These are phyloP conservation scores for Colletotrichum tropicicola DNA, from an alignment of 2,329 filamentous ascomycete genomes.

Conservation along the genomic window DNA sequence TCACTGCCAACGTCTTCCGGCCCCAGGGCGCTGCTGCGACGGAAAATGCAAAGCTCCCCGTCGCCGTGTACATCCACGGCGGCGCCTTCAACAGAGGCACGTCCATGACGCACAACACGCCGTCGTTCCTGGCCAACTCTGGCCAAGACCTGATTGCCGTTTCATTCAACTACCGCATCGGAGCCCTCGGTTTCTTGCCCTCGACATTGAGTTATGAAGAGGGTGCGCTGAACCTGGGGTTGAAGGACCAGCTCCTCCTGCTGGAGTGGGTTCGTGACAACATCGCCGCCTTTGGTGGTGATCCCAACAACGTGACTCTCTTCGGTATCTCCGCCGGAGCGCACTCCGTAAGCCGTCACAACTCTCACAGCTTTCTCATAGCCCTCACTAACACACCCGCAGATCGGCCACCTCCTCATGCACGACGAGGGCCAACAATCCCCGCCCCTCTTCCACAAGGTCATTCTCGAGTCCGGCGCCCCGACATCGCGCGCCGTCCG, in stretches of 20 bases:
- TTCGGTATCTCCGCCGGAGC: slow-evolving; percentile 70
- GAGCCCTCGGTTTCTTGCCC: slow-evolving; percentile 74
- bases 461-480: slow-evolving; percentile 66
- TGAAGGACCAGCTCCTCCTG: slow-evolving; percentile 68
- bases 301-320: slow-evolving; percentile 65
- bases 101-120: slow-evolving; percentile 66
- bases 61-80: slow-evolving; percentile 71
- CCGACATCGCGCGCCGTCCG: slow-evolving; percentile 64
- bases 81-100: slow-evolving; percentile 68
- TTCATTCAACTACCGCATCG: slow-evolving; percentile 71
- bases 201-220: slow-evolving; percentile 60
- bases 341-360: slow-evolving; percentile 57
- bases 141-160: slow-evolving; percentile 64
- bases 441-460: slow-evolving; percentile 59
- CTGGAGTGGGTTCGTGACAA: slow-evolving; percentile 71
- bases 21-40: slow-evolving; percentile 36
- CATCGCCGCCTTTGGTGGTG: slow-evolving; percentile 68
- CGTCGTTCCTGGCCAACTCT: slow-evolving; percentile 67
- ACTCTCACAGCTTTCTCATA: neutral
- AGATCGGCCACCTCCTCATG: slow-evolving; percentile 76
- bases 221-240: slow-evolving; percentile 70
- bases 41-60: slow-evolving; percentile 41
- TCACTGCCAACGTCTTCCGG: slow-evolving; percentile 63
- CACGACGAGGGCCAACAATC: slow-evolving; percentile 32
- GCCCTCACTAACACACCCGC: slow-evolving; percentile 8